Percentiles rank a stretch among this genome's conserved stretches.
These are phyloP conservation scores for Clonostachys solani DNA, from an alignment of 2,329 filamentous ascomycete species.

Conservation along the genomic window DNA sequence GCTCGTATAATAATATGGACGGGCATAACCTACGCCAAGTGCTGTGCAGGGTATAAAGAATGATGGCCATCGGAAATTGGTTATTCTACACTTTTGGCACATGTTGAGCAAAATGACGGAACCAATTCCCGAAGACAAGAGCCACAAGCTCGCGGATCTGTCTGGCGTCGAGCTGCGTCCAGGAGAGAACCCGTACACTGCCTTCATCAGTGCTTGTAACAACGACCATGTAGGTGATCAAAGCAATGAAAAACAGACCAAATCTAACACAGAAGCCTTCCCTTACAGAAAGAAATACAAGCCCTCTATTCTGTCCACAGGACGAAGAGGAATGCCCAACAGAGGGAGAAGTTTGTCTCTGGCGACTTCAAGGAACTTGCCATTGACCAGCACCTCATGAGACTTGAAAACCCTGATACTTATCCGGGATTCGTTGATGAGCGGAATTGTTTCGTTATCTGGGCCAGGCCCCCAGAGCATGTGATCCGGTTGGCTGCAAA, in stretches of 20 bases:
- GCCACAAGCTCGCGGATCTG: conserved; percentile 46
- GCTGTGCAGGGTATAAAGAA: no score
- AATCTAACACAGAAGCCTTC: not conserved
- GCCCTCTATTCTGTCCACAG: conserved; percentile 71
- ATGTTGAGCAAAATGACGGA: no score
- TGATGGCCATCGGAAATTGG: no score
- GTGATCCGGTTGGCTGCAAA: conserved; percentile 63
- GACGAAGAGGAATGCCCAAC: conserved; percentile 68
- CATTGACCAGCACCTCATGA: conserved; percentile 71
- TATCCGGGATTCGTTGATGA: conserved; percentile 70
- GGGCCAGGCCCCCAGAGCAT: conserved; percentile 75
- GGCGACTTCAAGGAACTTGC: conserved; percentile 64
- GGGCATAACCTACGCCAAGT: no score
- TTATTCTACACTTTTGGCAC: no score
- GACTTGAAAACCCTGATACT: conserved; percentile 58
- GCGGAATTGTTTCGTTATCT: conserved; percentile 81
- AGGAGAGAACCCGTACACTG: conserved; percentile 71
- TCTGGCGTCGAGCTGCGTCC: conserved; percentile 44
- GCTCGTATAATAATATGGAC: no score
- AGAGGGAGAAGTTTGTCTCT: conserved; percentile 69
- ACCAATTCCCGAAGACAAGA: no score
- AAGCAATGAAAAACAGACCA: not conserved
- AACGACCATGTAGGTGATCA: conserved; percentile 55
- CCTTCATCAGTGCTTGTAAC: conserved; percentile 64
- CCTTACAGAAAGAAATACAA: conserved; percentile 61